Evolutionary conservation across 176 grass and related monocot genomes (phyloP).

Genomic region (Aegilops bicornis): DNA sequence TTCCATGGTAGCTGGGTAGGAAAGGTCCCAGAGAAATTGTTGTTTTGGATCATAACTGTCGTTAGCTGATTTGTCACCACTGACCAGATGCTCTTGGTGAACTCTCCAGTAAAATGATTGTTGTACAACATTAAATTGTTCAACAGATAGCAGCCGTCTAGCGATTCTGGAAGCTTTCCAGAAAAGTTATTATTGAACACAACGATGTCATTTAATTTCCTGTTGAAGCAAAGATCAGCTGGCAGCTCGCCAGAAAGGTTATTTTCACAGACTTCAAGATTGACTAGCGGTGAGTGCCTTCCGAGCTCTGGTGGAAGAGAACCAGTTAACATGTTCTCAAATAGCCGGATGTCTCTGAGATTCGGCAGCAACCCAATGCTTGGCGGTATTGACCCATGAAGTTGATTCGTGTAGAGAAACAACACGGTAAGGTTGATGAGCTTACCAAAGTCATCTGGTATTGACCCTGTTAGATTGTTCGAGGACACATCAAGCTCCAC

Average conservation of each 20-base stretch:
- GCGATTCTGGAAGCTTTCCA: constrained; percentile 38
- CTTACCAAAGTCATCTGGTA: constrained; percentile 39
- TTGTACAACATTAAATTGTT: constrained; percentile 43
- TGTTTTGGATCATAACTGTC: constrained; percentile 46
- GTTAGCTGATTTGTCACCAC: constrained; percentile 30
- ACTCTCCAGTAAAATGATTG: constrained; percentile 55
- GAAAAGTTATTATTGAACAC: constrained; percentile 62
- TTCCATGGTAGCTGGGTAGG: constrained; percentile 39
- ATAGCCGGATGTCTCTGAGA: constrained; percentile 31
- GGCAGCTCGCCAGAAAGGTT: constrained; percentile 44
- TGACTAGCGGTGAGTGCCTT: constrained; percentile 43
- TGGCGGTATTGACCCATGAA: constrained; percentile 42
- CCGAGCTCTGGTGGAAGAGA: constrained; percentile 54
- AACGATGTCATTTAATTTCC: constrained; percentile 26
- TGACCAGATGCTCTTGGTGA: constrained; percentile 43
- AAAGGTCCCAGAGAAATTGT: constrained; percentile 47
- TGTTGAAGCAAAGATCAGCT: constrained; percentile 37
- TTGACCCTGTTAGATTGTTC: constrained; percentile 42
- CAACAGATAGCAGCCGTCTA: constrained; percentile 30
- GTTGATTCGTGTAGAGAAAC: constrained; percentile 44
- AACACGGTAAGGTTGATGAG: constrained; percentile 18
- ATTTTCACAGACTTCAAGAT: constrained; percentile 52
- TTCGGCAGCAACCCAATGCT: constrained; percentile 48
- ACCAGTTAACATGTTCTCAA: constrained; percentile 44
- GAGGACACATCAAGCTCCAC: constrained; percentile 45